Evolutionary conservation across 169 alveolate genomes (phyloP).

Genomic region (Cryptosporidium andersoni): DNA sequence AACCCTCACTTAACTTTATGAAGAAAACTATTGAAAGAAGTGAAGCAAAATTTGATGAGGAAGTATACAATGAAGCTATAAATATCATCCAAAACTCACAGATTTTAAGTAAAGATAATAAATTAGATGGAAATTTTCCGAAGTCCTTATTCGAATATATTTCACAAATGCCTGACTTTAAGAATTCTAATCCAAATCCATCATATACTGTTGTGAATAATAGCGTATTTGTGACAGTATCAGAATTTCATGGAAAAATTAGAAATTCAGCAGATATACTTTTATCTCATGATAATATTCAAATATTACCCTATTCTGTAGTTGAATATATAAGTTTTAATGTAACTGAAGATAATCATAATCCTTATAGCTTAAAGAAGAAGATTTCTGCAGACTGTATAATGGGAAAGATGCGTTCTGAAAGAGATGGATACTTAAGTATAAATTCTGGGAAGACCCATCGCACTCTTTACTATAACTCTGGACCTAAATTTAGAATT

Average conservation of each 20-base stretch:
- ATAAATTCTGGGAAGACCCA: slow-evolving; percentile 64
- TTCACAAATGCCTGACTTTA: slow-evolving; percentile 23
- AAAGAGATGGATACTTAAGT: slow-evolving; percentile 46
- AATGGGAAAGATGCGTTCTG: slow-evolving; percentile 53
- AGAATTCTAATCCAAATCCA: slow-evolving; percentile 30
- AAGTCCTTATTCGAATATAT: slow-evolving; percentile 36
- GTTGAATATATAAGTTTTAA: slow-evolving; percentile 48
- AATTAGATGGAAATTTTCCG: slow-evolving; percentile 17
- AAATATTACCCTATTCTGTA: slow-evolving; percentile 56
- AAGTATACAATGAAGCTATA: slow-evolving; percentile 23
- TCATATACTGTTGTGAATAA: slow-evolving; percentile 23
- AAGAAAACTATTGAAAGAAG: slow-evolving; percentile 56
- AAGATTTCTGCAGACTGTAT: slow-evolving; percentile 46
- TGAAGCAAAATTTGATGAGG: slow-evolving; percentile 50
- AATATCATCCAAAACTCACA: slow-evolving; percentile 53
- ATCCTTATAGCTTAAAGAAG: slow-evolving; percentile 38
- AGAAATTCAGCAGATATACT: slow-evolving; percentile 58
- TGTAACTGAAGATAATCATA: slow-evolving; percentile 26
- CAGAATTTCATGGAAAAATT: slow-evolving; percentile 43
- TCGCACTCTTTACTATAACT: slow-evolving; percentile 48
- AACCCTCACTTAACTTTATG: slow-evolving; percentile 61
- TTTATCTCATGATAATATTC: slow-evolving; percentile 58
- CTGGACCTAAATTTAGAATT: slow-evolving; percentile 48
- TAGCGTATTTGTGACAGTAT: slow-evolving; percentile 48
- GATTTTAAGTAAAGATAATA: slow-evolving; percentile 10